Evolutionary conservation across 2,329 filamentous ascomycete species (phyloP), one percentile per base, ranked within the genome.

Genomic region (Amauroascus verrucosus): DNA sequence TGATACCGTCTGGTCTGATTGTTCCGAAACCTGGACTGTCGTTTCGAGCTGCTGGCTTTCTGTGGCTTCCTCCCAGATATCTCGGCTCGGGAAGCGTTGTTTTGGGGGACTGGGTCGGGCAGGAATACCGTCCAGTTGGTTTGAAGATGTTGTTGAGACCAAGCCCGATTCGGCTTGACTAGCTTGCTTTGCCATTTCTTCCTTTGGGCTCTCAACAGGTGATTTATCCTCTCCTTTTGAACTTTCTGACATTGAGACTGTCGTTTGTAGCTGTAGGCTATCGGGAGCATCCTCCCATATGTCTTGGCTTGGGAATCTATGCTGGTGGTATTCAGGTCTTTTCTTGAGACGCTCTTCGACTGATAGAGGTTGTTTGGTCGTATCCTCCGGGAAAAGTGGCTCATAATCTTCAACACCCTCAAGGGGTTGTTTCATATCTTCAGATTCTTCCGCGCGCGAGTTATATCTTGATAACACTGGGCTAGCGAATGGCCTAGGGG

Each of bases 211-310:
- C 52, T 75, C 72, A 46, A 72, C 72, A 63, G 67, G 43, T 48
- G 63, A 55, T 56, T 69, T 58, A 65, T 72, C 59, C 65, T 70
- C 64, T 38, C 69, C 64, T 64, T 72, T 66, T 57, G 76, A 73
- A 30, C 78, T 64, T 62, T 89, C 86, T 1, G 89, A 89, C 0
- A 88, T 93, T 2, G 85, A 87, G 6, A 97, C 91, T 56, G 87
- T 89, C 2, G 90, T 83, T 32, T 78, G 73, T 47, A 81, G 82
- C 63, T 93, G 83, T 50, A 88, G 76, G 69, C 89, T 95, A 64
- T 83, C 85, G 3, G 94, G 93, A 0, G 88, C 85, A 67, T 98
- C 94, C 72, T 98, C 93, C 93, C 93, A 98, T 38, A 97, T 81
- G 66, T 98, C 93, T 67, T 90, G 86, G 68, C 90, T 96, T 1